These are phyloP conservation scores for Triadica sebifera DNA, from an alignment of 345 rosid species.

Conservation along the genomic window DNA sequence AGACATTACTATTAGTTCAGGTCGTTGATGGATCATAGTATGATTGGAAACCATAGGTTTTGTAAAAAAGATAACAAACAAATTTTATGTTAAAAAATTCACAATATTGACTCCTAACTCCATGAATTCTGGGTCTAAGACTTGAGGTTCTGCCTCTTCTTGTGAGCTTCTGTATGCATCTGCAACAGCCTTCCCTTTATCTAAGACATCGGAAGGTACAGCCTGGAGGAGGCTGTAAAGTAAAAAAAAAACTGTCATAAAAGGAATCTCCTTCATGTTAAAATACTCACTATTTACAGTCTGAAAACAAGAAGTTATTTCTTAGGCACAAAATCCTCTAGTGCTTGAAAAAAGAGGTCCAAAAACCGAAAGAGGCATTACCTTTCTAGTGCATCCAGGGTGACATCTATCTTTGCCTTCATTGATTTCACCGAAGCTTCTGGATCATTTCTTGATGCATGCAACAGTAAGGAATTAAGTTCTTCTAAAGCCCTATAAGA, in stretches of 20 bases:
- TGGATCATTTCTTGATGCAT: constrained; percentile 67
- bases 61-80: background rate
- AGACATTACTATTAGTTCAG: too few relatives aligned
- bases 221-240: constrained; percentile 63
- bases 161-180: constrained; percentile 55
- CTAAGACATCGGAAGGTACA: constrained; percentile 60
- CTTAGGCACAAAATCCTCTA: background rate
- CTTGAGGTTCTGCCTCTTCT: constrained; percentile 30
- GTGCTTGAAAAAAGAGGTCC: background rate
- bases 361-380: constrained; percentile 12
- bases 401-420: constrained; percentile 61
- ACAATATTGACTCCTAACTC: constrained; percentile 62
- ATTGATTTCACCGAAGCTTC: constrained; percentile 54
- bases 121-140: constrained; percentile 56
- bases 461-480: constrained; percentile 66
- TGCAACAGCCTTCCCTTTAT: constrained; percentile 64
- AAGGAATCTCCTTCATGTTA: too few relatives aligned
- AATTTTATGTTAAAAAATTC: constrained; percentile 12
- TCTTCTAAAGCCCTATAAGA: constrained; percentile 53
- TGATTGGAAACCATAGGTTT: too few relatives aligned
- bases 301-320: background rate
- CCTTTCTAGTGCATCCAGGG: constrained; percentile 62
- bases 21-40: too few relatives aligned
- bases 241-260: background rate
- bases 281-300: too few relatives aligned